Evolutionary conservation across 495 filamentous ascomycete genomes (phyloP), one percentile per base, ranked within the genome.

Genomic region (Pseudomonodictys pantanalensis): DNA sequence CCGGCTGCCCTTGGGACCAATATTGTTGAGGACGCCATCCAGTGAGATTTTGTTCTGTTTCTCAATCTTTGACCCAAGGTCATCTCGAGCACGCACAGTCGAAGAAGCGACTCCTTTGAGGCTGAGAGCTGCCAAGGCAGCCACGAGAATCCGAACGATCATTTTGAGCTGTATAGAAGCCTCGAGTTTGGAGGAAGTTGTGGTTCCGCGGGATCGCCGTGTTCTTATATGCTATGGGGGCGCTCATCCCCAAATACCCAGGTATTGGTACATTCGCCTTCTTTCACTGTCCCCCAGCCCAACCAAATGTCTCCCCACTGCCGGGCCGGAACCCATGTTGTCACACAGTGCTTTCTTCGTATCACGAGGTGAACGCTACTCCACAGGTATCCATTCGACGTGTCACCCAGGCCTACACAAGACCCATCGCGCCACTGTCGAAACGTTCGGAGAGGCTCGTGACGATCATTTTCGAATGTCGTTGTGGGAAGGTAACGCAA

Each of bases 21-120:
- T 56, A 29, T 65, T 65, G 35, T 55, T 48, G 15, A 65, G 51
- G 20, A 60, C 62, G 17, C 62, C 50, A 33, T 61, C 46, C 1
- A 59, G 23, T 11, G 56, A 12, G 18, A 59, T 44, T 10, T 28
- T 44, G 25, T 33, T 59, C 56, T 58, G 15, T 17, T 28, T 32
- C 24, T 59, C 56, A 9, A 59, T 52, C 29, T 20, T 25, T 11
- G 24, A 48, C n/a, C 42, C 4, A 43, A 59, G 48, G 15, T 20
- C 2, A 24, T 52, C 47, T 26, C 26, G 32, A 26, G 33, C 32
- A 12, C 7, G 20, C 25, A 50, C 3, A 10, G 44, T 17, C 30
- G 15, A 8, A 28, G 18, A 44, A 7, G 20, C 55, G 23, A 24
- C 55, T 30, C 46, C 45, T n/a, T 43, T n/a, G 2, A 48, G 8